These are phyloP conservation scores for Cystobasidium tubakii DNA, from an alignment of 768 basidiomycete genomes.

Conservation along the genomic window DNA sequence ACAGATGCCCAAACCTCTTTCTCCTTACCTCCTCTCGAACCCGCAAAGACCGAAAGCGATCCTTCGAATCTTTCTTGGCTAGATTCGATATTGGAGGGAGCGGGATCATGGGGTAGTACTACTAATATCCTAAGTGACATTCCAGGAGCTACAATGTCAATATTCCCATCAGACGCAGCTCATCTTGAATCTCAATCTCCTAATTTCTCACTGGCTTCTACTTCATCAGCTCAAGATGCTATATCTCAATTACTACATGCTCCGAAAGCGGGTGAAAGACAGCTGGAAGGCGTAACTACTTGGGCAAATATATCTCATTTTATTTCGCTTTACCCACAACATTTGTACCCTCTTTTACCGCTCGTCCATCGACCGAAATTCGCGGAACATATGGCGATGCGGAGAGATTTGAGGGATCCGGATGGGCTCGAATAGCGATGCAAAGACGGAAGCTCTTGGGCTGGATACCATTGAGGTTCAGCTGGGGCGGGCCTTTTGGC, in stretches of 20 bases:
- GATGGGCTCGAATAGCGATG: conserved; percentile 1
- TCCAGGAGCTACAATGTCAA: not conserved
- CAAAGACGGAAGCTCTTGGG: conserved; percentile 10
- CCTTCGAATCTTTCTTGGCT: not conserved
- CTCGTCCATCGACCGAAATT: conserved; percentile 19
- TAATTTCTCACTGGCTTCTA: not conserved
- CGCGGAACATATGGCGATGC: conserved; percentile 9
- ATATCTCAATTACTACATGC: not conserved
- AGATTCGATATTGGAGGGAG: conserved; percentile 21
- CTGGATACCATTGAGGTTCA: conserved; percentile 2
- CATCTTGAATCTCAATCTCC: not conserved
- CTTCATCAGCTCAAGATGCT: not conserved
- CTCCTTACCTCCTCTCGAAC: not conserved
- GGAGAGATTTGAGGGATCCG: conserved; percentile 9
- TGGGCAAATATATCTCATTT: conserved; percentile 13
- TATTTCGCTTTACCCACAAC: conserved; percentile 15
- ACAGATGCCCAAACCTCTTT: not conserved
- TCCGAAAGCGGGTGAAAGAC: not conserved
- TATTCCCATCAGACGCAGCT: not conserved
- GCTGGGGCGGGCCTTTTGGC: conserved; percentile 22
- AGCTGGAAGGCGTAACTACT: not conserved
- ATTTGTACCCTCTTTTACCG: conserved; percentile 6
- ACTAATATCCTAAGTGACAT: not conserved
- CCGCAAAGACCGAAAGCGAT: not conserved
- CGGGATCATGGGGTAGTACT: not conserved